A percentile compares a stretch with the other conserved stretches of the same genome.
These are phyloP conservation scores for Penicillium pulvis DNA, from an alignment of 495 filamentous ascomycete genomes.

Conservation along the genomic window DNA sequence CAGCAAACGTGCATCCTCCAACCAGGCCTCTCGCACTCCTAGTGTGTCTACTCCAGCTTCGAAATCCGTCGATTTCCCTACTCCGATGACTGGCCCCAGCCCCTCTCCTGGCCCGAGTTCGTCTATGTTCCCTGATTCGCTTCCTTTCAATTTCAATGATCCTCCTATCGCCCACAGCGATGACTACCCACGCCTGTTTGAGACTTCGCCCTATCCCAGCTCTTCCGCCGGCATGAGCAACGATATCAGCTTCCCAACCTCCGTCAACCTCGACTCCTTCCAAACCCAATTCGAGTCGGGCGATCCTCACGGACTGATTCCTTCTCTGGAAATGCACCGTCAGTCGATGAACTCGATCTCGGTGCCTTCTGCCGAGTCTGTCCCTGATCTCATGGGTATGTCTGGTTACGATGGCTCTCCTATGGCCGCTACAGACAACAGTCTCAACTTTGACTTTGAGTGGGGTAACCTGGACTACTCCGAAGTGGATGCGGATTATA, in stretches of 20 bases:
- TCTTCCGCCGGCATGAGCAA: constrained; percentile 15
- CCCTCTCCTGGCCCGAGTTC: constrained; percentile 24
- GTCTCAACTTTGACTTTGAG: constrained; percentile 38
- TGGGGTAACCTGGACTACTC: constrained; percentile 40
- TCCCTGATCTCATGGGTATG: constrained; percentile 28
- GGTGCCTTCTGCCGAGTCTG: constrained; percentile 25
- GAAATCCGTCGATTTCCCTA: constrained; percentile 42
- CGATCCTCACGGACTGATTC: constrained; percentile 46
- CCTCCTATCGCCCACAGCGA: constrained; percentile 26
- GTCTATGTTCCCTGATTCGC: constrained; percentile 19
- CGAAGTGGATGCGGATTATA: constrained; percentile 35
- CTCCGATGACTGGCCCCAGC: constrained; percentile 31
- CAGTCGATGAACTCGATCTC: constrained; percentile 32
- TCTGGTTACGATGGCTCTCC: constrained; percentile 27
- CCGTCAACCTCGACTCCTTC: constrained; percentile 51
- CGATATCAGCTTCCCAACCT: constrained; percentile 29
- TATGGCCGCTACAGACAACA: constrained; percentile 29
- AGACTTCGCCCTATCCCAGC: constrained; percentile 17
- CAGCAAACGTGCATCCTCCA: constrained; percentile 36
- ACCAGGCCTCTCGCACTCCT: constrained; percentile 39
- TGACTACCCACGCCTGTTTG: constrained; percentile 32
- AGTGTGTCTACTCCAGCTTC: constrained; percentile 54
- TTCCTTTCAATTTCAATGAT: constrained; percentile 35
- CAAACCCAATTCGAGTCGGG: constrained; percentile 53
- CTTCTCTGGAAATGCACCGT: constrained; percentile 27